These are phyloP conservation scores for Trichoderma polysporum DNA, from an alignment of 2,329 filamentous ascomycete species.

Conservation along the genomic window DNA sequence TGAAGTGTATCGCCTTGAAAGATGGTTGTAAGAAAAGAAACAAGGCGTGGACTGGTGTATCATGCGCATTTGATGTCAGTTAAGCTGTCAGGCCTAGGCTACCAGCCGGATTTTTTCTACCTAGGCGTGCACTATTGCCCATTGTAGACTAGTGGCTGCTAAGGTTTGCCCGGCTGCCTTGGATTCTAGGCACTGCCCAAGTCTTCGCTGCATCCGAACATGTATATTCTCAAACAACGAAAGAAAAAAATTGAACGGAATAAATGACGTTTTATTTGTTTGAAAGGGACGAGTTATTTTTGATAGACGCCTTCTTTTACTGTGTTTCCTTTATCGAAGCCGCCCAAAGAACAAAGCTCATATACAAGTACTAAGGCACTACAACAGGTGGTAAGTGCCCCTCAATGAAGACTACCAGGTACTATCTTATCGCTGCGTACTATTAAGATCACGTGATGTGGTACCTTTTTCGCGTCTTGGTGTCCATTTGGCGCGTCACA, in stretches of 20 bases:
- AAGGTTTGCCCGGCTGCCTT: neutral
- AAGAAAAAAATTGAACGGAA: neutral
- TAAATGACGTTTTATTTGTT: neutral
- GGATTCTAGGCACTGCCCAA: neutral
- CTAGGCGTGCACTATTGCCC: constrained; percentile 15
- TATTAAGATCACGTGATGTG: constrained; percentile 30
- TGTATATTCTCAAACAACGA: neutral
- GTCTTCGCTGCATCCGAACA: neutral
- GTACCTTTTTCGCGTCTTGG: constrained; percentile 33
- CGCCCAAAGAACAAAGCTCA: neutral
- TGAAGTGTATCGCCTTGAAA: neutral
- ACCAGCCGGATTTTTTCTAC: constrained; percentile 4
- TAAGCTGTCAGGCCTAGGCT: constrained; percentile 12
- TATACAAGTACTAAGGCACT: no score
- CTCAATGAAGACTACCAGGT: no score
- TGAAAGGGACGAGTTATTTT: neutral
- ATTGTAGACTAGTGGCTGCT: constrained; percentile 8
- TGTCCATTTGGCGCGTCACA: constrained; percentile 20
- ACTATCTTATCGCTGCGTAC: neutral
- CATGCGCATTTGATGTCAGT: constrained; percentile 17
- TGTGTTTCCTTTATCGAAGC: neutral
- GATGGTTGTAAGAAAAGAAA: constrained; percentile 1
- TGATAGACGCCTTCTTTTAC: neutral
- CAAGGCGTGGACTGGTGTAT: constrained; percentile 6
- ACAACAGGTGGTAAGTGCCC: no score